Base-by-base conservation (phyloP, 177 flowering plant species). In the Tripterygium wilfordii region DNA sequence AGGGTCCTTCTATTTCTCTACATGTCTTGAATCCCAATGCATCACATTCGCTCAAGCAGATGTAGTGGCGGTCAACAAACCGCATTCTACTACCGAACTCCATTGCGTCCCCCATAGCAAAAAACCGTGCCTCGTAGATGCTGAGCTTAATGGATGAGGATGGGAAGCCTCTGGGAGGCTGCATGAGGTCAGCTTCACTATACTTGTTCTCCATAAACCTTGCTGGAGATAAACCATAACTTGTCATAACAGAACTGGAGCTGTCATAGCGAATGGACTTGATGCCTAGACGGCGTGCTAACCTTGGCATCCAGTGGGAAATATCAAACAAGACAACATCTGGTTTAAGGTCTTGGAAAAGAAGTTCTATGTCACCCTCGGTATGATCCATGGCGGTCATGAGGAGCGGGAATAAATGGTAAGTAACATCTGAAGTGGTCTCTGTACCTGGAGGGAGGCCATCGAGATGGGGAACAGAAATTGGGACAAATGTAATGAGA, bases 291-390 rank as follows among this genome's bases (percentile, higher is more conserved):
- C 19, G 9, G 0, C 54, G 42, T 0, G 65, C 30, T 17, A 72
- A 1, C 0, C 17, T 16, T 0, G 77, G 80, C 18, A 71, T 1
- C 80, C 77, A 71, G 22, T 66, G 51, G 8, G 75, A 27, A 32
- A 71, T 66, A 51, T 76, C 82, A 16, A 41, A 70, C 56, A 76
- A 62, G 13, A 73, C 44, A 23, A 65, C 2, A 10, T 72, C 12
- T 39, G 78, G 78, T 44, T 68, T 58, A 9, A 68, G 60, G 4
- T 58, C 16, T 0, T 8, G 21, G 21, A 76, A 60, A n/a, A 48
- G 16, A 23, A 37, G 8, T 38, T 53, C 53, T 6, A 77, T 48
- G 7, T 5, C 35, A 9, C 39, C 42, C 19, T 40, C 25, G 5
- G 68, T 65, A 12, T 3, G 53, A 31, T 72, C 77, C 70, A 72